Base-by-base conservation (phyloP, 2,329 filamentous ascomycete genomes). In the Fonsecaea monophora region DNA sequence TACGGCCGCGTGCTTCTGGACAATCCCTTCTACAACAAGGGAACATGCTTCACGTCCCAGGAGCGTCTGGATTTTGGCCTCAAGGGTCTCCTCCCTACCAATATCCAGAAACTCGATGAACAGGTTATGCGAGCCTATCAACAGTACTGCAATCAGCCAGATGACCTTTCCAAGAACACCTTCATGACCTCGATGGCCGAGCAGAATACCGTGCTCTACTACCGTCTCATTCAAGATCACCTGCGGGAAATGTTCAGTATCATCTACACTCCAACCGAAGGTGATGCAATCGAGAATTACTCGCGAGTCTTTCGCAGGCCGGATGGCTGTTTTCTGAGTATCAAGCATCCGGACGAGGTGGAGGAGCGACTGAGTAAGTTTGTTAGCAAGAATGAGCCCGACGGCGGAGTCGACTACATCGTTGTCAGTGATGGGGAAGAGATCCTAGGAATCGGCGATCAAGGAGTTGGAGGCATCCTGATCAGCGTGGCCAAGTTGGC, bases 191-290 rank as follows among this genome's bases (percentile, higher is more conserved):
- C 90, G 58, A 82, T 96, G 81, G 93, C 92, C 74, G 88, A 92
- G 73, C 93, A 96, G 78, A 96, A 95, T 78, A 86, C 91, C 68
- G 91, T 96, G 0, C 78, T 96, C 1, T 96, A 92, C 76, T 96
- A 57, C 9, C 67, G 92, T 86, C 83, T 96, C 9, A 83, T 95
- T 7, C 85, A 91, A 75, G 87, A 91, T 4, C 89, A 96, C 73
- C 79, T 96, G 21, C 89, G 91, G 70, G 92, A 96, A 75, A 95
- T 96, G 91, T 94, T 96, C 74, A 88, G 89, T 48, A 82, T 96
- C n/a, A 91, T 96, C 34, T 97, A 96, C 75, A 96, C 93, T 0
- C 93, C 93, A 0, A 96, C 93, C 0, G 92, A 96, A 78, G 70
- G 69, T 21, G 92, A 96, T 48, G 93, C 93, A 0, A 96, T 96